Conservation (phyloP, 768 basidiomycete species). For the Psilocybe azurescens region DNA sequence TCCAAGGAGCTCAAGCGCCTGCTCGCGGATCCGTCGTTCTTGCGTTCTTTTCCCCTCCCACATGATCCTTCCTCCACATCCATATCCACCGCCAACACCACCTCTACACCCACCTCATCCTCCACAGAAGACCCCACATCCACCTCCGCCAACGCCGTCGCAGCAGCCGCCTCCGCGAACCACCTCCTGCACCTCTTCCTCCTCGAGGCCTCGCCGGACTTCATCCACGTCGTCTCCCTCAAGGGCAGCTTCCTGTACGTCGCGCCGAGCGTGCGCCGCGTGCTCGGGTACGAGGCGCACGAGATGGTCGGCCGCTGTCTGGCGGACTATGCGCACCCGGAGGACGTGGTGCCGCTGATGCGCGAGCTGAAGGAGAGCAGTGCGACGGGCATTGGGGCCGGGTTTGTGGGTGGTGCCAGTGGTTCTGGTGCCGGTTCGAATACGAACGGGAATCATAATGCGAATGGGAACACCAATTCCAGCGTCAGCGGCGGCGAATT, state of each 20-base stretch:
- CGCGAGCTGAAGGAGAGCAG: constrained; percentile 86
- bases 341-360: constrained; percentile 90
- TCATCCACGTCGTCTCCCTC: constrained; percentile 89
- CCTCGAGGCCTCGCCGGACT: constrained; percentile 72
- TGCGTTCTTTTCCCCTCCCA: constrained; percentile 51
- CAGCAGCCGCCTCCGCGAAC: constrained; percentile 30
- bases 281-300: constrained; percentile 86
- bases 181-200: constrained; percentile 62
- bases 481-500: neutral
- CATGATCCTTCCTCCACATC: constrained; percentile 36
- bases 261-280: constrained; percentile 76
- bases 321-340: constrained; percentile 84
- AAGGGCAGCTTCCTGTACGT: constrained; percentile 95
- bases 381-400: constrained; percentile 26
- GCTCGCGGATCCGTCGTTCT: constrained; percentile 51
- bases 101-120: too few species aligned
- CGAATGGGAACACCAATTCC: neutral
- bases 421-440: neutral
- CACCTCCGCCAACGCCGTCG: constrained; percentile 27
- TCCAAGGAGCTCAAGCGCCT: constrained; percentile 59
- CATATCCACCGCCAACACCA: neutral
- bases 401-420: neutral
- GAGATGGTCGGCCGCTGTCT: constrained; percentile 84
- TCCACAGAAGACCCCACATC: constrained; percentile 14
- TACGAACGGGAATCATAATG: neutral